Conservation (phyloP, 495 filamentous ascomycete genomes). For the Aspergillus carlsbadensis region DNA sequence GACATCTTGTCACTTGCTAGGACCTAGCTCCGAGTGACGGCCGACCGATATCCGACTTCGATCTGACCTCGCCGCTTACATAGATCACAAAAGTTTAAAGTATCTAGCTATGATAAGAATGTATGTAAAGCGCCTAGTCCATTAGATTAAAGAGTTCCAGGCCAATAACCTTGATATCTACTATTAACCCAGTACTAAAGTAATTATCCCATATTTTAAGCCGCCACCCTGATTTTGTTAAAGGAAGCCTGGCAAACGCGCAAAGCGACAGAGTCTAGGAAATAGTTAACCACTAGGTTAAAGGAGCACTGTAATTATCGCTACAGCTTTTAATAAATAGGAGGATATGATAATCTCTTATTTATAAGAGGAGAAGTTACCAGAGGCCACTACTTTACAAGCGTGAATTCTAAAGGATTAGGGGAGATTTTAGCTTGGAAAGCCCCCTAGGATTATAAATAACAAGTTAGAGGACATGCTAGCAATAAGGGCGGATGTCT, state of each 20-base stretch:
- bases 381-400: too few relatives aligned
- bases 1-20: too few relatives aligned
- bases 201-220: neutral
- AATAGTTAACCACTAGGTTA: neutral
- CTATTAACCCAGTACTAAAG: neutral
- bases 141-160: constrained; percentile 1
- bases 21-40: too few relatives aligned
- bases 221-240: neutral
- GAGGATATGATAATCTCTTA: neutral
- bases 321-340: constrained; percentile 5
- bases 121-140: constrained; percentile 1
- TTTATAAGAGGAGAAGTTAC: neutral
- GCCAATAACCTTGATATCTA: neutral
- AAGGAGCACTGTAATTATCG: neutral
- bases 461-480: too few relatives aligned
- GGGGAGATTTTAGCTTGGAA: too few relatives aligned
- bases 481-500: too few relatives aligned
- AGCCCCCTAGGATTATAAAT: too few relatives aligned
- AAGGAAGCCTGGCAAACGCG: neutral
- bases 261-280: neutral
- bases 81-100: neutral
- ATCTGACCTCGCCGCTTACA: too few relatives aligned
- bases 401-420: too few relatives aligned
- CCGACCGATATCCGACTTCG: too few relatives aligned
- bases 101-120: constrained; percentile 1